These are phyloP conservation scores for Aurifilum marmelostoma DNA, from an alignment of 2,329 filamentous ascomycete species.

Conservation along the genomic window DNA sequence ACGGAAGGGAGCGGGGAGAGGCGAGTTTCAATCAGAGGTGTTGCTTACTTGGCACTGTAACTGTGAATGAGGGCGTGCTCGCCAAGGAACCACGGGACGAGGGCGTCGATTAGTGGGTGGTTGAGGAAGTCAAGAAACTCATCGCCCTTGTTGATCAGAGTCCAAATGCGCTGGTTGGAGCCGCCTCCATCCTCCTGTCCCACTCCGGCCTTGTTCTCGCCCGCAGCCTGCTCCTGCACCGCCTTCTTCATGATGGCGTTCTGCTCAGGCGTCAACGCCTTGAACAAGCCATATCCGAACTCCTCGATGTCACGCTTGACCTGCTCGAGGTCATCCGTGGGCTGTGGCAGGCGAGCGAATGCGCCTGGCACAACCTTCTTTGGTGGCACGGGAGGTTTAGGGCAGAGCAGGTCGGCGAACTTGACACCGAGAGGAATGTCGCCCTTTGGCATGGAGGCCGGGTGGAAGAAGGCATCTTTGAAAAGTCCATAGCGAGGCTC, in stretches of 20 bases:
- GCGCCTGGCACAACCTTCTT: constrained; percentile 40
- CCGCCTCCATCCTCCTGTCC: constrained; percentile 32
- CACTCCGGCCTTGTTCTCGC: constrained; percentile 34
- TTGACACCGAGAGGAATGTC: constrained; percentile 34
- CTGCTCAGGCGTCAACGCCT: constrained; percentile 34
- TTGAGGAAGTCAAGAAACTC: constrained; percentile 38
- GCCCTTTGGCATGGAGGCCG: constrained; percentile 32
- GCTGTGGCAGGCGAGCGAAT: constrained; percentile 42
- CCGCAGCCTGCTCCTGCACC: constrained; percentile 35
- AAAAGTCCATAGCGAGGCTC: constrained; percentile 36
- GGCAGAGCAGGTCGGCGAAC: constrained; percentile 35
- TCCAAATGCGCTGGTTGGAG: constrained; percentile 32
- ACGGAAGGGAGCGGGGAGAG: too few species aligned
- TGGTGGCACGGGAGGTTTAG: constrained; percentile 30
- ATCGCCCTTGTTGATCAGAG: constrained; percentile 33
- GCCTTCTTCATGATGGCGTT: constrained; percentile 33
- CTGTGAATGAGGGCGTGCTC: constrained; percentile 36
- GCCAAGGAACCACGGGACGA: constrained; percentile 36
- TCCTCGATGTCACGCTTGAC: constrained; percentile 34
- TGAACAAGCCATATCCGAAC: constrained; percentile 37
- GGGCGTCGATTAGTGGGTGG: constrained; percentile 35
- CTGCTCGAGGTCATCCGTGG: constrained; percentile 37
- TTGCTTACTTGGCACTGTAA: constrained; percentile 37
- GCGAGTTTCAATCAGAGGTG: too few species aligned
- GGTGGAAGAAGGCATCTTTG: constrained; percentile 36